Evolutionary conservation across 371 early-diverging fungal genomes (phyloP), one percentile per base, ranked within the genome.

Genomic region (Rhizopus delemar): DNA sequence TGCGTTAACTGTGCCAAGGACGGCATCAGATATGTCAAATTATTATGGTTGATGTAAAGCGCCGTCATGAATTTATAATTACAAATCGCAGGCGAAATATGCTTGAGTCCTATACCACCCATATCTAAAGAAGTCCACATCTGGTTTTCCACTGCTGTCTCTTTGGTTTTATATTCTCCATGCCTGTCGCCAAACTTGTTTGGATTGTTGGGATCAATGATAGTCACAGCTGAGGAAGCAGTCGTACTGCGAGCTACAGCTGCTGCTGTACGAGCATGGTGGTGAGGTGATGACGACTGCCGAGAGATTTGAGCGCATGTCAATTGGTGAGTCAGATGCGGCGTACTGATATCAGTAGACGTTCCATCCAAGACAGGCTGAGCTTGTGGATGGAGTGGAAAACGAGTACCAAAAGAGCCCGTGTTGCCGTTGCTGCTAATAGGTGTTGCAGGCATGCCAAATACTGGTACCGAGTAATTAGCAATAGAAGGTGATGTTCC

Each of bases 21-120:
- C 5, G 89, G 78, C 5, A 94, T 87, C 28, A 98, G 58, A 53
- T 78, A 83, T 41, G 87, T 82, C 51, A 98, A 74, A 65, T 89
- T 86, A 84, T 98, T 98, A 81, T 98, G 94, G 69, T 93, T 95
- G 65, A 98, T 78, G 66, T 96, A 96, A 8, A 98, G 87, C 28
- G 86, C 86, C 12, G 96, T 96, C 56, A 98, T 71, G 71, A 96
- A 96, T 0, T 66, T 54, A 68, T 94, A 98, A 15, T 59, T 55
- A 70, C 93, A 96, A 45, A 96, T 68, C n/a, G 87, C 81, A 12
- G 75, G 59, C 29, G 89, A 81, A 4, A 97, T 72, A 51, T 89
- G 90, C 66, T 90, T 88, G 29, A 96, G 82, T 4, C 86, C 88
- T 93, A 97, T 94, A 29, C 97, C 96, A 32, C 96, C 95, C 64